Base-by-base conservation (phyloP, 768 basidiomycete genomes). In the Polyporus arcularius region DNA sequence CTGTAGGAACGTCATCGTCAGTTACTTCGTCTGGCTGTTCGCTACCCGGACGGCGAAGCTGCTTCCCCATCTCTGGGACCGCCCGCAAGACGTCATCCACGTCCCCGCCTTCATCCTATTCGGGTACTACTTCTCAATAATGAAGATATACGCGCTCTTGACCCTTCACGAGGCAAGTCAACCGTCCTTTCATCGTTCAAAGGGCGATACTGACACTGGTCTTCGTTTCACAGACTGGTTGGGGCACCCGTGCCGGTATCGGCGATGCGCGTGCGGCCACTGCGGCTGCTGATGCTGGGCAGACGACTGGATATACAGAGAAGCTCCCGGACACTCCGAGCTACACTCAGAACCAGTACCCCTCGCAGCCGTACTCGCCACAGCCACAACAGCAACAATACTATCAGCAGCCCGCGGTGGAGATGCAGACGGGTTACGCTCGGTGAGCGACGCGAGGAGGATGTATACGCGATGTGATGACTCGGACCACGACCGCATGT, bases 221-320 rank as follows among this genome's bases (percentile, higher is more conserved):
- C 2, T 50, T 26, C n/a, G 58, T 61, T 53, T 26, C 63, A 6
- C 60, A 92, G 87, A 95, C 92, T 70, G 94, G 89, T 43, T 96
- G 94, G 94, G 94, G 94, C 45, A 97, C 94, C n/a, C 89, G 94
- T 73, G 85, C 94, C 6, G 94, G 94, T 76, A 92, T 95, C 68
- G 92, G 92, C 70, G 90, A 94, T 78, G 86, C 86, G 1, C 78
- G 86, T 0, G 85, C 87, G 40, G 90, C 91, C 53, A 90, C 89
- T 2, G 85, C 86, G 8, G 90, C 90, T 12, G 76, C 80, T 56
- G 86, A 84, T 63, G 74, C 74, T 10, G 64, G 72, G 72, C 62
- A 75, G 26, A 15, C 53, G 15, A 38, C n/a, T 11, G 48, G 57
- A 7, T 63, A 63, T 53, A 64, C 57, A 12, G 69, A 73, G 62